Conservation (phyloP, 192 early-diverging fungal species). For the Coemansia sp. region DNA sequence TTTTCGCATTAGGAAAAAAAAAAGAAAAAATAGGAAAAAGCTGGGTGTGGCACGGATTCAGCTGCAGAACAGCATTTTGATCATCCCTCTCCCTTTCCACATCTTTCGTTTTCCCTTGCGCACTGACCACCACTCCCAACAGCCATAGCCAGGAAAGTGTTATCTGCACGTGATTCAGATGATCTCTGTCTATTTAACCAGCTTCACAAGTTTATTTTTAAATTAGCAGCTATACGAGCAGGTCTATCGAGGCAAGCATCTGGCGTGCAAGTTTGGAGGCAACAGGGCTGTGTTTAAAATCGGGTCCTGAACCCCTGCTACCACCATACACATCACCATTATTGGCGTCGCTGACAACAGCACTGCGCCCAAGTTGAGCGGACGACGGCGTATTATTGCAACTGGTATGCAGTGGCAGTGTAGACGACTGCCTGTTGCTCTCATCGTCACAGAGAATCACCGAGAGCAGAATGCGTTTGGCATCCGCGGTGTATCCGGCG, state of each 20-base stretch:
- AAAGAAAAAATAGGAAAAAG: background rate
- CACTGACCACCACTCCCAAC: background rate
- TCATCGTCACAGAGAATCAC: slow-evolving; percentile 4
- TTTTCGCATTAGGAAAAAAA: background rate
- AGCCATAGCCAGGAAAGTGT: too few relatives aligned
- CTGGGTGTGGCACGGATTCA: too few relatives aligned
- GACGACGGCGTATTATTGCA: too few relatives aligned
- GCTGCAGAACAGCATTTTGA: too few relatives aligned
- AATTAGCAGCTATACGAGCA: background rate
- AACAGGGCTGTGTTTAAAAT: background rate
- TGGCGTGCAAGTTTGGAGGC: background rate
- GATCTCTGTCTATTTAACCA: too few relatives aligned
- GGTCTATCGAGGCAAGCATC: background rate
- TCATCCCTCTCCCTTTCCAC: background rate
- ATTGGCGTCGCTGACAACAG: too few relatives aligned
- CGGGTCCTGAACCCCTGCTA: background rate
- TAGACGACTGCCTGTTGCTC: background rate
- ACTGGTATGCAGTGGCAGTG: too few relatives aligned
- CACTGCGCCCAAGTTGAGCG: too few relatives aligned
- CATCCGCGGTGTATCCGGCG: slow-evolving; percentile 19
- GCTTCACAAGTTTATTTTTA: too few relatives aligned
- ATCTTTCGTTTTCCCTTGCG: background rate
- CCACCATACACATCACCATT: too few relatives aligned
- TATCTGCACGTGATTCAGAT: too few relatives aligned
- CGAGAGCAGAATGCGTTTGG: slow-evolving; percentile 8